These are phyloP conservation scores for Ophiostoma australiae DNA, from an alignment of 2,329 filamentous ascomycete species.

Conservation along the genomic window DNA sequence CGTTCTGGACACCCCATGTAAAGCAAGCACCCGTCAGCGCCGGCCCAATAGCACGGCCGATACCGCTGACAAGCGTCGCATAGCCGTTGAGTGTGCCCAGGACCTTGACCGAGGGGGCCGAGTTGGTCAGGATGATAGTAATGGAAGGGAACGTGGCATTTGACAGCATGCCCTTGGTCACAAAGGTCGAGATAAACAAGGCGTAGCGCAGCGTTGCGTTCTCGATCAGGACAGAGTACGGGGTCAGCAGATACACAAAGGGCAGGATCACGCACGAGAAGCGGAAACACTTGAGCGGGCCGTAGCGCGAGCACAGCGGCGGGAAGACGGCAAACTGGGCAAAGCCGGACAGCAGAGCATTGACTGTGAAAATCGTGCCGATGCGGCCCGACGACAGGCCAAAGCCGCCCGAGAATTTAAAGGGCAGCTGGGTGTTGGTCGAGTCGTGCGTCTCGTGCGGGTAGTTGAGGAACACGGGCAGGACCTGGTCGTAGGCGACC, in stretches of 20 bases:
- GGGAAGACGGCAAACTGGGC: slow-evolving; percentile 87
- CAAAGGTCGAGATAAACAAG: slow-evolving; percentile 62
- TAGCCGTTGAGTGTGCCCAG: slow-evolving; percentile 89
- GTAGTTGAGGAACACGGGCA: slow-evolving; percentile 85
- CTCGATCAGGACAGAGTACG: slow-evolving; percentile 66
- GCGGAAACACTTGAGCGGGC: slow-evolving; percentile 69
- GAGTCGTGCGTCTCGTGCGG: slow-evolving; percentile 51
- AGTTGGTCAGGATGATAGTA: slow-evolving; percentile 88
- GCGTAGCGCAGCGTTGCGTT: slow-evolving; percentile 47
- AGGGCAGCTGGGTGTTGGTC: slow-evolving; percentile 60
- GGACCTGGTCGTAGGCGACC: slow-evolving; percentile 78
- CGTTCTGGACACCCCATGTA: slow-evolving; percentile 66
- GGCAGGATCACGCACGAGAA: slow-evolving; percentile 63
- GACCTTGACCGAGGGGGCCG: slow-evolving; percentile 66
- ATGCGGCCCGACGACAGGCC: slow-evolving; percentile 68
- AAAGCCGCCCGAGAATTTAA: slow-evolving; percentile 80
- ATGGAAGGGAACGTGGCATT: slow-evolving; percentile 87
- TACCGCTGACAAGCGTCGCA: slow-evolving; percentile 73
- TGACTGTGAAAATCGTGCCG: slow-evolving; percentile 78
- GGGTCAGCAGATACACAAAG: slow-evolving; percentile 71
- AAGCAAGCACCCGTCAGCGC: slow-evolving; percentile 69
- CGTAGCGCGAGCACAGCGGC: slow-evolving; percentile 63
- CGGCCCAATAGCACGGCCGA: slow-evolving; percentile 76
- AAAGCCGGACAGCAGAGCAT: slow-evolving; percentile 72
- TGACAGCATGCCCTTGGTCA: slow-evolving; percentile 66